phyloP scores from a whole-genome alignment of 1,284 basidiomycete genomes.

The Boletus calvinii region DNA sequence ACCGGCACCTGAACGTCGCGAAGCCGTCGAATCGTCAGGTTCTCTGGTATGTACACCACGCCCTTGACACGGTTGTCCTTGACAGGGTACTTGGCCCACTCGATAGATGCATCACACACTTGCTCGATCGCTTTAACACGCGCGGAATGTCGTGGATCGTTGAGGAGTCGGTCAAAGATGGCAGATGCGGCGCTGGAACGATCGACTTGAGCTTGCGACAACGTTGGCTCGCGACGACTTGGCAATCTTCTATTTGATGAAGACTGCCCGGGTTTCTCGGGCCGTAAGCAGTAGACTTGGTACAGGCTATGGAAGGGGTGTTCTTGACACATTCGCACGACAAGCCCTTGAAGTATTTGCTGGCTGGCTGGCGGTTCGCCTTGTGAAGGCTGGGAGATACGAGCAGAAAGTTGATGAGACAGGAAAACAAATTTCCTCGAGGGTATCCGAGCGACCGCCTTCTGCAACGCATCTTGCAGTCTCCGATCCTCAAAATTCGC shows the following conservation, averaged over 20 bases:
- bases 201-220: constrained; percentile 39
- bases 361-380: constrained; percentile 51
- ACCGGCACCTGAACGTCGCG: constrained; percentile 73
- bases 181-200: constrained; percentile 67
- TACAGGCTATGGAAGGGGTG: constrained; percentile 96
- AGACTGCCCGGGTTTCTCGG: constrained; percentile 33
- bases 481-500: constrained; percentile 68
- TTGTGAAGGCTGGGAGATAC: constrained; percentile 55
- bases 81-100: constrained; percentile 76
- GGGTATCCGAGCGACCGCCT: constrained; percentile 64
- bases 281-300: constrained; percentile 77
- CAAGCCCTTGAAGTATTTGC: constrained; percentile 59
- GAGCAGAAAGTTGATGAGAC: constrained; percentile 89
- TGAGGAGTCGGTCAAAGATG: constrained; percentile 64
- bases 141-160: constrained; percentile 37
- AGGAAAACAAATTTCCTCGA: constrained; percentile 90
- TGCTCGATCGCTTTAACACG: constrained; percentile 61
- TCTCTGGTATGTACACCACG: constrained; percentile 40
- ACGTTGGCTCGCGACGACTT: constrained; percentile 38
- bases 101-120: constrained; percentile 72
- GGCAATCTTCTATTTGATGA: constrained; percentile 40
- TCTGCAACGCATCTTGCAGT: constrained; percentile 52
- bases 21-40: constrained; percentile 48
- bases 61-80: constrained; percentile 29
- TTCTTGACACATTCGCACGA: constrained; percentile 79